Percentiles rank a stretch among this genome's conserved stretches.
Conservation (phyloP, 768 basidiomycete genomes). For the Gloeostereum incarnatum region DNA sequence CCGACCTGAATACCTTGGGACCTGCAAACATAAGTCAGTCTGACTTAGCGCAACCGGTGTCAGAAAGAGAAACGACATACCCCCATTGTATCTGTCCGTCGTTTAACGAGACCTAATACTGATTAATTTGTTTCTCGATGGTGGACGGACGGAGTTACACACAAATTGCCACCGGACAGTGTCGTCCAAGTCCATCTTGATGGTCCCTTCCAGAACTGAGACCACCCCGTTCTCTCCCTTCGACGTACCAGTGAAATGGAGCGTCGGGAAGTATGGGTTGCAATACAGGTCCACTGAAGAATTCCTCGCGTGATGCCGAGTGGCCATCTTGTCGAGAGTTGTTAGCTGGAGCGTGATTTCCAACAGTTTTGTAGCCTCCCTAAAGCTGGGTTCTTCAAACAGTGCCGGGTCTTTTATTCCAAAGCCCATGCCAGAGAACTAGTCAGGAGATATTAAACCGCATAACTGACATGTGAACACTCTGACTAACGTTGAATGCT, state of each 20-base stretch:
- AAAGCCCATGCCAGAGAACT: conserved; percentile 24
- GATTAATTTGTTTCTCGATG: conserved; percentile 4
- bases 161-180: conserved; percentile 53
- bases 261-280: conserved; percentile 25
- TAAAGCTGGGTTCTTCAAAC: conserved; percentile 47
- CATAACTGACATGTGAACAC: no score
- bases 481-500: conserved; percentile 48
- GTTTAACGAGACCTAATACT: conserved; percentile 40
- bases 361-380: conserved; percentile 58
- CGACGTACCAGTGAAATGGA: conserved; percentile 39
- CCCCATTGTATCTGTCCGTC: conserved; percentile 50
- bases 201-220: conserved; percentile 38
- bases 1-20: conserved; percentile 65
- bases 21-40: conserved; percentile 21
- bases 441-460: no score
- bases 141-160: conserved; percentile 17
- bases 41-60: not conserved
- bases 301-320: no score
- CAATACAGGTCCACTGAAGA: no score
- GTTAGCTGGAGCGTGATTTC: conserved; percentile 45
- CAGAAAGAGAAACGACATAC: conserved; percentile 20
- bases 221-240: conserved; percentile 30
- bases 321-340: conserved; percentile 15
- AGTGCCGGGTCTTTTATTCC: conserved; percentile 31
- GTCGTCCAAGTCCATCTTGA: conserved; percentile 35